Percentiles rank a stretch among this genome's conserved stretches.
These are phyloP conservation scores for Diatrype stigma DNA, from an alignment of 2,329 filamentous ascomycete genomes.

Conservation along the genomic window DNA sequence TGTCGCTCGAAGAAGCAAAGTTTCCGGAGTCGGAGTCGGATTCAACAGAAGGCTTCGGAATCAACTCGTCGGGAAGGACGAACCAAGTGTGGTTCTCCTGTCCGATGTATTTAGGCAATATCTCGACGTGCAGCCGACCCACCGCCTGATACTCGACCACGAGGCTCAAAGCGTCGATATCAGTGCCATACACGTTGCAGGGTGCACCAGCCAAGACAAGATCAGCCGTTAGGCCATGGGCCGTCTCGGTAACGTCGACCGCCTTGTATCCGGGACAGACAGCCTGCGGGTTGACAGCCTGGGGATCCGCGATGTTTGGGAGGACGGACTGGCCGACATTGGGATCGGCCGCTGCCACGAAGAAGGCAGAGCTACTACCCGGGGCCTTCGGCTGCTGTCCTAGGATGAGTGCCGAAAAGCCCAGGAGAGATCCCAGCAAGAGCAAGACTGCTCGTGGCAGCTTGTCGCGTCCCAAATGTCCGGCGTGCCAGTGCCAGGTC, in stretches of 20 bases:
- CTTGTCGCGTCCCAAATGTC: not conserved
- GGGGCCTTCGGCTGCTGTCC: conserved; percentile 4
- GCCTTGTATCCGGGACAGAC: conserved; percentile 30
- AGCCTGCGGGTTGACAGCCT: conserved; percentile 58
- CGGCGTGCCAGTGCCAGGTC: not conserved
- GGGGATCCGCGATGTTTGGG: conserved; percentile 61
- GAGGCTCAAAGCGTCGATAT: conserved; percentile 17
- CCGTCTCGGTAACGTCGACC: conserved; percentile 15
- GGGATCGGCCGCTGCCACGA: conserved; percentile 21
- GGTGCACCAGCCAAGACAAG: conserved; percentile 15
- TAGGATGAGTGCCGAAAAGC: conserved; percentile 5
- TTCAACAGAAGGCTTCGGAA: conserved; percentile 49
- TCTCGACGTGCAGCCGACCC: conserved; percentile 58
- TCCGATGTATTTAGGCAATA: conserved; percentile 61
- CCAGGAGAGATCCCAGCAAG: conserved; percentile 3
- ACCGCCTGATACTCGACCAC: conserved; percentile 22
- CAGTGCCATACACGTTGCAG: conserved; percentile 18
- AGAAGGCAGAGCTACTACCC: not conserved
- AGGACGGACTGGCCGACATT: conserved; percentile 45
- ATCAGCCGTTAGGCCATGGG: conserved; percentile 17
- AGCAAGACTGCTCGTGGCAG: conserved; percentile 8
- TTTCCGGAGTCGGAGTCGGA: conserved; percentile 20
- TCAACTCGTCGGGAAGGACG: conserved; percentile 58
- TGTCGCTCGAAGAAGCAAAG: conserved; percentile 45
- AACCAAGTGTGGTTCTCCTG: conserved; percentile 63